phyloP scores from a whole-genome alignment of 2,329 filamentous ascomycete genomes.

The Neonectria hederae region DNA sequence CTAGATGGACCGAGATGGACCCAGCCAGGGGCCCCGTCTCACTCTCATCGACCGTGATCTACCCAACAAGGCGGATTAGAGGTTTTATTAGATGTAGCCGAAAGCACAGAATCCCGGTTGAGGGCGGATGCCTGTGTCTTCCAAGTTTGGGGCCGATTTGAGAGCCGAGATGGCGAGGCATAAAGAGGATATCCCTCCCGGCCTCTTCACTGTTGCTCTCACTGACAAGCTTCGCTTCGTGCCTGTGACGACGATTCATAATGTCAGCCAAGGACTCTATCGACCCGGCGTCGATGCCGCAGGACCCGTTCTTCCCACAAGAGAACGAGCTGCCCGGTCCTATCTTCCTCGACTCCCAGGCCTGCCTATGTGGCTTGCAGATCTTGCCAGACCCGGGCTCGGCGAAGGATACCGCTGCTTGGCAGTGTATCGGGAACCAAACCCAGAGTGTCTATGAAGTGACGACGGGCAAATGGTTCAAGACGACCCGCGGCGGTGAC shows the following conservation, averaged over 20 bases:
- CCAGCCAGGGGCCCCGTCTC: not conserved
- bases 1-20: no score
- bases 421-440: conserved; percentile 58
- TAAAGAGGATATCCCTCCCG: not conserved
- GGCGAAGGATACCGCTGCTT: conserved; percentile 40
- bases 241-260: not conserved
- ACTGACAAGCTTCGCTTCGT: not conserved
- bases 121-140: not conserved
- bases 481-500: conserved; percentile 39
- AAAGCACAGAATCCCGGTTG: not conserved
- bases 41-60: not conserved
- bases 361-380: conserved; percentile 52
- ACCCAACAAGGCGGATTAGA: not conserved
- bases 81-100: not conserved
- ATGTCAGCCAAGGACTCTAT: conserved; percentile 25
- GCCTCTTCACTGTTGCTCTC: not conserved
- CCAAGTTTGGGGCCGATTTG: not conserved
- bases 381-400: conserved; percentile 27
- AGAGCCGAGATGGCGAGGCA: not conserved
- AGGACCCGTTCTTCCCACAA: conserved; percentile 52
- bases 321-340: conserved; percentile 43
- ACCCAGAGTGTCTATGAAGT: conserved; percentile 50
- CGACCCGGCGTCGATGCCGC: conserved; percentile 41
- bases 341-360: conserved; percentile 51
- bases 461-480: conserved; percentile 55